A percentile compares a stretch with the other conserved stretches of the same genome.
Conservation (phyloP, 371 early-diverging fungal genomes). For the Mucor circinelloides region DNA sequence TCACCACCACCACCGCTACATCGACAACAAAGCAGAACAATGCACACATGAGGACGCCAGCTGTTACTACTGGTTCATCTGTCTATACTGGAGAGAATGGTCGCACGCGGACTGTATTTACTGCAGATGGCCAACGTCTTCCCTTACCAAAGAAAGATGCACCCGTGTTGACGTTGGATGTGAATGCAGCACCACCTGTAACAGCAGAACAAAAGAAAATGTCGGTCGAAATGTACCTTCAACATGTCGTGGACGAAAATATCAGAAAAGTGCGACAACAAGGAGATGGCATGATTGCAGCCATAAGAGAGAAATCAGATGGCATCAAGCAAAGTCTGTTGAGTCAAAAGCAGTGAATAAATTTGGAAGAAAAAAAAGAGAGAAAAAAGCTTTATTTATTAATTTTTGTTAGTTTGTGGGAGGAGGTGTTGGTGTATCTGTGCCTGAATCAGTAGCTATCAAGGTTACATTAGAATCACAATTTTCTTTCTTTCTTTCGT, state of each 20-base stretch:
- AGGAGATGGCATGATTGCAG: background rate
- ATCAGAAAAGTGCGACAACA: background rate
- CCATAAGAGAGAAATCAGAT: background rate
- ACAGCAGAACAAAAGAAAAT: conserved; percentile 12
- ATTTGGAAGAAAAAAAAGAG: no score
- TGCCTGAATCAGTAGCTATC: background rate
- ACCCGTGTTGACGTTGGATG: background rate
- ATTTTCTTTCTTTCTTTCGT: no score
- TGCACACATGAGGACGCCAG: background rate
- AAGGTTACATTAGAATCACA: background rate
- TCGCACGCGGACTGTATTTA: background rate
- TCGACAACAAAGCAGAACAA: background rate
- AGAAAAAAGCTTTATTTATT: no score
- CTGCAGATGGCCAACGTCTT: background rate
- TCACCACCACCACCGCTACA: background rate
- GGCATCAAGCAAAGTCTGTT: background rate
- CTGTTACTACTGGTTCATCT: background rate
- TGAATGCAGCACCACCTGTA: background rate
- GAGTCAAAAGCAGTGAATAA: background rate
- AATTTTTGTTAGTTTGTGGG: conserved; percentile 5
- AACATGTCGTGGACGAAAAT: background rate
- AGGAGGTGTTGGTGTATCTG: conserved; percentile 8
- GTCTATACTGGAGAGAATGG: background rate
- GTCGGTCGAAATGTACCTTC: conserved; percentile 3
- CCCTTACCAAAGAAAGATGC: no score